Base-by-base conservation (phyloP, 495 filamentous ascomycete species). In the Jackrogersella multiformis region DNA sequence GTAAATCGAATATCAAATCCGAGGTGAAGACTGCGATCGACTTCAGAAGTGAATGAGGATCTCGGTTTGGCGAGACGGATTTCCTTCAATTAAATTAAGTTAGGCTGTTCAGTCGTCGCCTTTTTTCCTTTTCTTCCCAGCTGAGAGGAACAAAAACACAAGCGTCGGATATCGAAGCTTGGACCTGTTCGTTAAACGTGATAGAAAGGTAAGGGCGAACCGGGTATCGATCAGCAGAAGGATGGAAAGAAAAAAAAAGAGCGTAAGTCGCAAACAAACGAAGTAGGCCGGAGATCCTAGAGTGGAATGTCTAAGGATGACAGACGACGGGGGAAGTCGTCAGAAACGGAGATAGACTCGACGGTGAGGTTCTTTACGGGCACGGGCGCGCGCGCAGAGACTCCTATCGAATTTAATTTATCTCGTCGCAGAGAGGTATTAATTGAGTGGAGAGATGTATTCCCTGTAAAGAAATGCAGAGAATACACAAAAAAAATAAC, bases 1-100 rank as follows among this genome's bases (percentile, higher is more conserved):
- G 61, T 45, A 13, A 73, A 51, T 67, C 78, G 79, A 79, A 82
- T 84, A 61, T 83, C 82, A 77, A 82, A 83, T 79, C 73, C 78
- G 76, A 71, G 48, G 16, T 56, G 30, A 52, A 51, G 42, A 56
- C 41, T 62, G 52, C 41, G 55, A 54, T 64, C 61, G 74, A 64
- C 61, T 49, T 41, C 46, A 64, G 70, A 73, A 69, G 54, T 55
- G 63, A 70, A 63, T 63, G 68, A 70, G 62, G 60, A 59, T 46
- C 53, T 59, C 57, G 53, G 18, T 54, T 48, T 23, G 32, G 10
- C 62, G 58, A 66, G 63, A 63, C 23, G n/a, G 24, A 54, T 39
- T 30, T 24, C 57, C 46, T 44, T 64, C 65, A 68, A 74, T 74
- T 74, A 69, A 67, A 74, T 73, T 74, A 74, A 55, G 49, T 38